A percentile compares a stretch with the other conserved stretches of the same genome.
phyloP scores from a whole-genome alignment of 2,329 filamentous ascomycete genomes.

The Colletotrichum lupini region DNA sequence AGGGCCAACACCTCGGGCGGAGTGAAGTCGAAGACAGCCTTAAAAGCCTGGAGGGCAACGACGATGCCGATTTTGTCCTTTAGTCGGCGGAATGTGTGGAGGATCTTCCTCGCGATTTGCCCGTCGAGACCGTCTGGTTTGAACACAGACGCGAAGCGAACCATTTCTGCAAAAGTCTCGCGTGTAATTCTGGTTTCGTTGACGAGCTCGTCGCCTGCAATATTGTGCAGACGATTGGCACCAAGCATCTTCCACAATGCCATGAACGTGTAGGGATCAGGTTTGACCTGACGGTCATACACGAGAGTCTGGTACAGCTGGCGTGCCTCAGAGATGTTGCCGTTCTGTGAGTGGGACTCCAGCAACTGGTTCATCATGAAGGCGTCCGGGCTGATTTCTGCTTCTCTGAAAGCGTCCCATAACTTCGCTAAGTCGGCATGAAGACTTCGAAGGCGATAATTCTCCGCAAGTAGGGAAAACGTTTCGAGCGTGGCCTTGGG shows the following conservation, averaged over 20 bases:
- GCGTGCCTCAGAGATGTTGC: slow-evolving; percentile 64
- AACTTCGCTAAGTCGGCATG: slow-evolving; percentile 68
- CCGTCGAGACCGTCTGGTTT: slow-evolving; percentile 54
- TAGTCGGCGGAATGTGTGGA: slow-evolving; percentile 62
- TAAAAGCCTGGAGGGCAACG: slow-evolving; percentile 56
- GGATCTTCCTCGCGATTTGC: slow-evolving; percentile 59
- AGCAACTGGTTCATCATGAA: slow-evolving; percentile 86
- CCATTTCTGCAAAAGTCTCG: slow-evolving; percentile 58
- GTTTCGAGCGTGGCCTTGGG: slow-evolving; percentile 80
- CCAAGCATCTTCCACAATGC: slow-evolving; percentile 72
- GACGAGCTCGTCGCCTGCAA: slow-evolving; percentile 43
- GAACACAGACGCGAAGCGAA: slow-evolving; percentile 60
- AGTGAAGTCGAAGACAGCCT: slow-evolving; percentile 54
- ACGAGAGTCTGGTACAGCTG: slow-evolving; percentile 67
- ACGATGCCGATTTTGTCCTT: slow-evolving; percentile 57
- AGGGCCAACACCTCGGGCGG: slow-evolving; percentile 58
- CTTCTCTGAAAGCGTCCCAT: slow-evolving; percentile 69
- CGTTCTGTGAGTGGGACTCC: slow-evolving; percentile 71
- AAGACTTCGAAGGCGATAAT: slow-evolving; percentile 73
- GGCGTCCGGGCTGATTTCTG: slow-evolving; percentile 74
- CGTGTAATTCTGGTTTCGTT: slow-evolving; percentile 50
- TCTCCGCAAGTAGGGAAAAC: slow-evolving; percentile 78
- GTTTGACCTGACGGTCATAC: slow-evolving; percentile 58
- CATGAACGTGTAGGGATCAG: slow-evolving; percentile 76
- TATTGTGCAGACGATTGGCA: slow-evolving; percentile 58